Evolutionary conservation across 805 yeast species (phyloP).

Genomic region (Metschnikowia cubensis): DNA sequence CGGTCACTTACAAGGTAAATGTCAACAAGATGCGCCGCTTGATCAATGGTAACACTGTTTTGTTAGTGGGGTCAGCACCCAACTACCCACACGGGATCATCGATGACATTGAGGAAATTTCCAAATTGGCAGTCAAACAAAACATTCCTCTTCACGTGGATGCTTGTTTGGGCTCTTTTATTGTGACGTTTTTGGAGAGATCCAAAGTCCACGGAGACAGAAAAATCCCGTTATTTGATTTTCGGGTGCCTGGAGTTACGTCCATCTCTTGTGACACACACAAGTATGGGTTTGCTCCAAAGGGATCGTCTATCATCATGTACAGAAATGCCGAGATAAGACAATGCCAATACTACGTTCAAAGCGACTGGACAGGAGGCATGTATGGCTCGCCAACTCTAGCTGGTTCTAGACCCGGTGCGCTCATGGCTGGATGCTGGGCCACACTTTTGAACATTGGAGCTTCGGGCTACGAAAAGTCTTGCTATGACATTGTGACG

Average conservation of each 20-base stretch:
- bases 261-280: constrained; percentile 99
- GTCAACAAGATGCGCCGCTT: constrained; percentile 55
- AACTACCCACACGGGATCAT: constrained; percentile 95
- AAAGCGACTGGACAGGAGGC: constrained; percentile 90
- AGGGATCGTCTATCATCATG: constrained; percentile 91
- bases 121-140: constrained; percentile 59
- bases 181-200: constrained; percentile 72
- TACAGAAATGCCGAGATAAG: constrained; percentile 69
- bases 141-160: constrained; percentile 92
- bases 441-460: constrained; percentile 85
- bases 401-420: constrained; percentile 97
- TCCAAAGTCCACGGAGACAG: constrained; percentile 46
- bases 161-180: constrained; percentile 91
- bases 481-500: constrained; percentile 62
- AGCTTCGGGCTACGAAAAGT: constrained; percentile 68
- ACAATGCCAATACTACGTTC: constrained; percentile 76
- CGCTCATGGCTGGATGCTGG: constrained; percentile 97
- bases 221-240: constrained; percentile 63
- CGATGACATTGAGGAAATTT: constrained; percentile 77
- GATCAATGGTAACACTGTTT: constrained; percentile 74
- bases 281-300: constrained; percentile 97
- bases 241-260: constrained; percentile 84
- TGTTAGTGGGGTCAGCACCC: constrained; percentile 92
- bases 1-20: constrained; percentile 64
- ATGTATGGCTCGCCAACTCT: constrained; percentile 93